Conservation (phyloP, 371 early-diverging fungal genomes). For the Parasitella parasitica region DNA sequence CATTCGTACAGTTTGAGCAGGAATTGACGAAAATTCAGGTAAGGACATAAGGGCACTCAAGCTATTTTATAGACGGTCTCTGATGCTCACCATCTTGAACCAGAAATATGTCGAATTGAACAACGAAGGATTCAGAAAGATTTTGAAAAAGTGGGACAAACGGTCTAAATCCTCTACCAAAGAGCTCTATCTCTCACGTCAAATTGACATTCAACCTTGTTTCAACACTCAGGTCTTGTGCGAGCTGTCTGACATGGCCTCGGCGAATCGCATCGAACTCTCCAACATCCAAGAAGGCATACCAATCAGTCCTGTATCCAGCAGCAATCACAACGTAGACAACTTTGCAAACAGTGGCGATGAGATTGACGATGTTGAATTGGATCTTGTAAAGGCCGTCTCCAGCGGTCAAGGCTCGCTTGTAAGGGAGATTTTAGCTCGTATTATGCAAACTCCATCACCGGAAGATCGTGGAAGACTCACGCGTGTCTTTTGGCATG, state of each 20-base stretch:
- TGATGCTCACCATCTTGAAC: too few relatives aligned
- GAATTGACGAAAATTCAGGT: slow-evolving; percentile 94
- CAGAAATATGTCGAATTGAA: slow-evolving; percentile 96
- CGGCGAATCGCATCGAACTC: slow-evolving; percentile 62
- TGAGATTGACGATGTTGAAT: slow-evolving; percentile 63
- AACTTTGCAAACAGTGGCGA: slow-evolving; percentile 18
- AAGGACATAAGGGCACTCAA: too few relatives aligned
- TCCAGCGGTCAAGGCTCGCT: slow-evolving; percentile 46
- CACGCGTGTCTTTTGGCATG: slow-evolving; percentile 82
- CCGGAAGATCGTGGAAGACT: slow-evolving; percentile 57
- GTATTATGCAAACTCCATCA: slow-evolving; percentile 45
- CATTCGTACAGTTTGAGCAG: slow-evolving; percentile 86
- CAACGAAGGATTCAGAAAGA: slow-evolving; percentile 94
- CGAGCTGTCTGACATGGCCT: slow-evolving; percentile 83
- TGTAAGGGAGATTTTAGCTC: slow-evolving; percentile 62
- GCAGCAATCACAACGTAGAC: neutral
- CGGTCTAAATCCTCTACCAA: slow-evolving; percentile 92
- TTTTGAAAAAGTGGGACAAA: slow-evolving; percentile 98
- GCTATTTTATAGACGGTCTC: too few relatives aligned
- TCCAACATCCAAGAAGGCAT: slow-evolving; percentile 54
- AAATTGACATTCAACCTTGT: slow-evolving; percentile 94
- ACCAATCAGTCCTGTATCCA: slow-evolving; percentile 19
- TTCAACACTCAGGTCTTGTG: slow-evolving; percentile 91
- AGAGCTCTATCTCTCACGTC: slow-evolving; percentile 92
- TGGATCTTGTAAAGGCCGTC: slow-evolving; percentile 59